Conservation (phyloP, 345 rosid species). For the Populus ilicifolia region DNA sequence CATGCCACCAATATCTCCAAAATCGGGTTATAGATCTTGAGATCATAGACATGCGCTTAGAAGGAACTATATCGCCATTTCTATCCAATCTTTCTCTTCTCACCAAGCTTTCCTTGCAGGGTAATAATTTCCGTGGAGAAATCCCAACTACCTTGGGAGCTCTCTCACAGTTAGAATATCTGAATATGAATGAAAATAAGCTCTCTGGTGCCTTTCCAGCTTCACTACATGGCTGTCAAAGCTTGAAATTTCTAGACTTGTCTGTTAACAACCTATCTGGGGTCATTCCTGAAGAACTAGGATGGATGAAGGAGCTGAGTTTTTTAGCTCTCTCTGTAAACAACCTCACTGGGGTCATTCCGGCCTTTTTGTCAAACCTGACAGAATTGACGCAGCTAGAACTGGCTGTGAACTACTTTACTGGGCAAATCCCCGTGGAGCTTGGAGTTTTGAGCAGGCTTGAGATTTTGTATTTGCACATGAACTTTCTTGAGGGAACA, state of each 20-base stretch:
- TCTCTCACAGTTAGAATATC: neutral
- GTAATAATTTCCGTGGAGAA: slow-evolving; percentile 6
- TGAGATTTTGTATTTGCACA: slow-evolving; percentile 2
- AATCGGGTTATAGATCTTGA: slow-evolving; percentile 7
- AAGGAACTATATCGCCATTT: slow-evolving; percentile 14
- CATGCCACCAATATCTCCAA: slow-evolving; percentile 3
- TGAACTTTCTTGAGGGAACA: slow-evolving; percentile 4
- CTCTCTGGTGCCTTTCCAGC: neutral
- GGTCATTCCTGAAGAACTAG: slow-evolving; percentile 3
- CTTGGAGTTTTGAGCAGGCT: slow-evolving; percentile 5
- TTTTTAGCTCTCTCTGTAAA: neutral
- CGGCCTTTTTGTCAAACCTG: neutral
- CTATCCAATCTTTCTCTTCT: slow-evolving; percentile 11
- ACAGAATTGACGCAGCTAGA: neutral
- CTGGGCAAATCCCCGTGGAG: neutral
- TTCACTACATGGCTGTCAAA: neutral
- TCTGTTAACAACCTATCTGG: neutral
- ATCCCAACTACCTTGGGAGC: slow-evolving; percentile 2
- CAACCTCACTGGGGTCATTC: slow-evolving; percentile 7
- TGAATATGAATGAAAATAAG: slow-evolving; percentile 3
- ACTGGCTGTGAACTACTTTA: neutral
- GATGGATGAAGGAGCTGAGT: neutral
- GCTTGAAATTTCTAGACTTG: neutral
- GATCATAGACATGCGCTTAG: neutral
- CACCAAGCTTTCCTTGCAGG: slow-evolving; percentile 5